phyloP scores from a whole-genome alignment of 2,329 filamentous ascomycete species.

The Trichoderma sp. region DNA sequence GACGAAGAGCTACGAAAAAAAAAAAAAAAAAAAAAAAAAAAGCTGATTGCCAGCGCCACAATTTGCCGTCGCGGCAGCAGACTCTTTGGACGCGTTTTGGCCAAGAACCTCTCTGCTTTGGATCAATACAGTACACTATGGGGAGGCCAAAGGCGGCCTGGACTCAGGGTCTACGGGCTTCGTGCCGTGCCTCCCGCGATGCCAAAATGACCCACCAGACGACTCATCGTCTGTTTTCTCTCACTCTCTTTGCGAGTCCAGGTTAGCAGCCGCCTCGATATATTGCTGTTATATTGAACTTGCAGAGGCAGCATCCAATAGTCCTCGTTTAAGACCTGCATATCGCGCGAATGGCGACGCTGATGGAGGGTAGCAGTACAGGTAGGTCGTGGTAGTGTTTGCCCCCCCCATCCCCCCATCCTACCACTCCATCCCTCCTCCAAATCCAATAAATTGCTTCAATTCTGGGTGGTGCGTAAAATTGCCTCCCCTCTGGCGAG shows the following conservation, averaged over 20 bases:
- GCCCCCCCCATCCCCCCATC: not conserved
- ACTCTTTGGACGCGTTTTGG: not conserved
- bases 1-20: not conserved
- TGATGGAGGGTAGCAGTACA: not conserved
- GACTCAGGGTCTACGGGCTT: conserved; percentile 6
- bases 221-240: not conserved
- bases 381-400: not conserved
- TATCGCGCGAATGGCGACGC: not conserved
- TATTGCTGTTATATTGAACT: not conserved
- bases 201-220: not conserved
- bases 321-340: not conserved
- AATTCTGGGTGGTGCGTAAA: not conserved
- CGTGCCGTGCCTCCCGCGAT: conserved; percentile 15
- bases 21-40: no score
- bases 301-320: not conserved
- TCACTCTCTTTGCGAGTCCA: not conserved
- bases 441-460: not conserved
- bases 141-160: not conserved
- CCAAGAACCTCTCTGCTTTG: not conserved
- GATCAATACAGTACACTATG: not conserved
- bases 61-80: not conserved
- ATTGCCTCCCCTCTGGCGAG: not conserved
- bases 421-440: not conserved
- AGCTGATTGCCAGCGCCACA: not conserved
- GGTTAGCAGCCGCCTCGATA: not conserved